These are phyloP conservation scores for Allium sativum DNA, from an alignment of 106 monocot species.

Conservation along the genomic window DNA sequence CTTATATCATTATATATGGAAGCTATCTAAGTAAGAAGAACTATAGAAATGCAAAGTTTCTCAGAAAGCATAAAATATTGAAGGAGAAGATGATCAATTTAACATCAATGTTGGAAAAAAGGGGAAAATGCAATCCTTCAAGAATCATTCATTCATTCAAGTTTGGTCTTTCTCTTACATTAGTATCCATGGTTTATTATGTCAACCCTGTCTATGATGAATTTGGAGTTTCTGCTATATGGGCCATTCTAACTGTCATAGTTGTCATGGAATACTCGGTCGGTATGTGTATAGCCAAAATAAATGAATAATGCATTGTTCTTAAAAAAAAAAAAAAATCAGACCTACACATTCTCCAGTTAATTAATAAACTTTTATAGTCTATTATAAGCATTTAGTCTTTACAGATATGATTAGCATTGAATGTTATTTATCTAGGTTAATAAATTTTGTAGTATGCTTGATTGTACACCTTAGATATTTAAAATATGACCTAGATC, in stretches of 20 bases:
- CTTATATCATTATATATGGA: neutral
- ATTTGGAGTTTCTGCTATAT: conserved; percentile 42
- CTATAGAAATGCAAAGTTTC: neutral
- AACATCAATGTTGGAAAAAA: conserved; percentile 15
- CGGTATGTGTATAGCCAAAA: conserved; percentile 11
- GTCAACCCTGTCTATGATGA: conserved; percentile 36
- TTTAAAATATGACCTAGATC: no score
- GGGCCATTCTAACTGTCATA: conserved; percentile 60
- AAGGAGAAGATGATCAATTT: neutral
- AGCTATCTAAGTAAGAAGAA: neutral
- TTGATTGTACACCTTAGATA: no score
- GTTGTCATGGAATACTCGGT: conserved; percentile 71
- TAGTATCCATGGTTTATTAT: conserved; percentile 53
- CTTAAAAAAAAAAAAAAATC: no score
- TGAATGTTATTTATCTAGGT: no score
- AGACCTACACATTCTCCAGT: no score
- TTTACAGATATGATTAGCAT: no score
- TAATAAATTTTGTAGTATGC: no score
- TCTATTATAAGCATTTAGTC: no score
- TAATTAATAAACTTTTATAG: no score
- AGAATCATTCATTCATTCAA: conserved; percentile 41
- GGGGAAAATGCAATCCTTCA: conserved; percentile 32
- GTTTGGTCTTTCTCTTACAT: conserved; percentile 46
- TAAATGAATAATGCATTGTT: neutral
- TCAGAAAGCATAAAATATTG: neutral